phyloP scores from a whole-genome alignment of 2,329 filamentous ascomycete genomes.

The Exophiala phaeomuriformis region DNA sequence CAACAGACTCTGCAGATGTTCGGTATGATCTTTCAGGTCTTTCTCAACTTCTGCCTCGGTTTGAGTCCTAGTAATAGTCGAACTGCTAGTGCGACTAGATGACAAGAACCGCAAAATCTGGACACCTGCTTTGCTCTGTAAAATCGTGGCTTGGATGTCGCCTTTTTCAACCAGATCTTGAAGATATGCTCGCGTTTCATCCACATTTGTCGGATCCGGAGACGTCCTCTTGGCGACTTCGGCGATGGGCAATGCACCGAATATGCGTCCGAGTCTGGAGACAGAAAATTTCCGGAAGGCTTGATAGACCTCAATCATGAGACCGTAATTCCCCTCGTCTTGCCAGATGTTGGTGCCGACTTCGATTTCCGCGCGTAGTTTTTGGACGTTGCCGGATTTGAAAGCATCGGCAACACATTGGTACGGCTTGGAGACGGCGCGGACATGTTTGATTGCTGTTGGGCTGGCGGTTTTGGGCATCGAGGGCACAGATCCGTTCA shows the following conservation, averaged over 20 bases:
- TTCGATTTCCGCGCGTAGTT: slow-evolving; percentile 58
- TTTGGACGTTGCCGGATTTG: slow-evolving; percentile 49
- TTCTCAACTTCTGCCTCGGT: slow-evolving; percentile 33
- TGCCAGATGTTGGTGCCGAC: slow-evolving; percentile 54
- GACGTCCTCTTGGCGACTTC: slow-evolving; percentile 37
- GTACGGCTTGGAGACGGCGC: slow-evolving; percentile 60
- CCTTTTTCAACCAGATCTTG: slow-evolving; percentile 44
- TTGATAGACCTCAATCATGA: slow-evolving; percentile 61
- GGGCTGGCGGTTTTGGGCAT: slow-evolving; percentile 52
- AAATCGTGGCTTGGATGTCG: slow-evolving; percentile 46
- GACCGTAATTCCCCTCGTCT: slow-evolving; percentile 63
- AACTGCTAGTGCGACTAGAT: slow-evolving; percentile 32
- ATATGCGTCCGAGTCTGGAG: slow-evolving; percentile 63
- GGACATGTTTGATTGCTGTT: slow-evolving; percentile 51
- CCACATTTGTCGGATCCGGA: slow-evolving; percentile 26
- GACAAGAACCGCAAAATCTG: slow-evolving; percentile 48
- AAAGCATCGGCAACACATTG: slow-evolving; percentile 63
- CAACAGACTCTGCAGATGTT: slow-evolving; percentile 45
- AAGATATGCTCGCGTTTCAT: slow-evolving; percentile 33
- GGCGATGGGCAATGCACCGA: slow-evolving; percentile 54
- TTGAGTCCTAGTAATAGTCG: slow-evolving; percentile 17
- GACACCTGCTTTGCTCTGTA: slow-evolving; percentile 33
- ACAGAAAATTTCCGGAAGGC: slow-evolving; percentile 72
- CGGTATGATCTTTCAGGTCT: slow-evolving; percentile 45
- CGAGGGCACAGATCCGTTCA: slow-evolving; percentile 52